Evolutionary conservation across 805 yeast genomes (phyloP).

Genomic region (Myxozyma sirexii): DNA sequence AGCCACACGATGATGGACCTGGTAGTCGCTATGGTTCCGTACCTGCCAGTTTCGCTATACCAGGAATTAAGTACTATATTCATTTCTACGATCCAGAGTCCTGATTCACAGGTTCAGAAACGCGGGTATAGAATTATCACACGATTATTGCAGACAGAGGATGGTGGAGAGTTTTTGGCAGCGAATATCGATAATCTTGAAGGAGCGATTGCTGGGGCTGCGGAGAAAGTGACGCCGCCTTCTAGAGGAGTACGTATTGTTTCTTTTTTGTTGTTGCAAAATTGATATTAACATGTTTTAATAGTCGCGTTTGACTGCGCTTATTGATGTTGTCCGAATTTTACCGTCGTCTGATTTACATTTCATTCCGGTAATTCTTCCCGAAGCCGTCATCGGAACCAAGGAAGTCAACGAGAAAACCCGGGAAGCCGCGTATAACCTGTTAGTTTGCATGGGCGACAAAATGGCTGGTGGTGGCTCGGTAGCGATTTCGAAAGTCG

Average conservation of each 20-base stretch:
- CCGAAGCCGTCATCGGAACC: constrained; percentile 87
- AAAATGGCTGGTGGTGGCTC: constrained; percentile 68
- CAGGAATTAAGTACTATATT: constrained; percentile 78
- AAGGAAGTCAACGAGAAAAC: constrained; percentile 93
- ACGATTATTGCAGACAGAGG: constrained; percentile 67
- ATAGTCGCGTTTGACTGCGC: constrained; percentile 73
- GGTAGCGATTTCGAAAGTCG: constrained; percentile 64
- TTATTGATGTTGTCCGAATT: constrained; percentile 59
- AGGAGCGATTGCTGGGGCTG: constrained; percentile 20
- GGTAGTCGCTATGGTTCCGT: constrained; percentile 82
- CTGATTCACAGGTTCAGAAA: constrained; percentile 32
- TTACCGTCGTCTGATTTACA: constrained; percentile 67
- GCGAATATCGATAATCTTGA: constrained; percentile 62
- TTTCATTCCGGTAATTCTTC: constrained; percentile 78
- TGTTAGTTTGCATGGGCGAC: constrained; percentile 77
- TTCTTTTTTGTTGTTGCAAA: background rate
- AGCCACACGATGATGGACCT: constrained; percentile 90
- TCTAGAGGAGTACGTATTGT: constrained; percentile 55
- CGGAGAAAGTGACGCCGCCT: constrained; percentile 57
- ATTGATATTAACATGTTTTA: constrained; percentile 47
- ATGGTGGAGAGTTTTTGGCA: constrained; percentile 59
- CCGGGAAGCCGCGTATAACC: constrained; percentile 74
- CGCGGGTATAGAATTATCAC: constrained; percentile 46
- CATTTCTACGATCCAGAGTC: constrained; percentile 57
- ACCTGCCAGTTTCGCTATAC: constrained; percentile 71